These are phyloP conservation scores for Eimeria necatrix DNA, from an alignment of 169 alveolate genomes.

Conservation along the genomic window DNA sequence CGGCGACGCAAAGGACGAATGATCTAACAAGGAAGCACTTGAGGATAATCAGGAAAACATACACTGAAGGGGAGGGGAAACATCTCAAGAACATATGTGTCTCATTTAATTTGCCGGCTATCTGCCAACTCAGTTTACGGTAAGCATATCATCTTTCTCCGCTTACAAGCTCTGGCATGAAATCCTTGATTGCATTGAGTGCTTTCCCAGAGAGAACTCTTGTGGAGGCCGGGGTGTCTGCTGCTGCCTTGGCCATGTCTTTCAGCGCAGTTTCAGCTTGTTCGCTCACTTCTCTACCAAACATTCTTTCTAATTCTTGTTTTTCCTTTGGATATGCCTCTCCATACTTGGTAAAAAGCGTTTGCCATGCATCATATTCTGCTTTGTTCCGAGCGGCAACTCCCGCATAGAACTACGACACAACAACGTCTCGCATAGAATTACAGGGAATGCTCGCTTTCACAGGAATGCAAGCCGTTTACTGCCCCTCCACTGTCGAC, in stretches of 20 bases:
- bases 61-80: no score
- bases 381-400: constrained; percentile 81
- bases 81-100: no score
- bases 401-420: constrained; percentile 74
- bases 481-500: no score
- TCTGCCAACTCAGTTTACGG: no score
- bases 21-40: no score
- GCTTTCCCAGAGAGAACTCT: constrained; percentile 72
- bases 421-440: not conserved
- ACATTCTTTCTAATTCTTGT: constrained; percentile 81
- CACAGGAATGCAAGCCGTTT: no score
- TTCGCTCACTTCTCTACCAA: constrained; percentile 44
- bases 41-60: no score
- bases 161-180: constrained; percentile 86
- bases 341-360: constrained; percentile 82
- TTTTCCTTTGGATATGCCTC: constrained; percentile 82
- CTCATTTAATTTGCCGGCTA: no score
- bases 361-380: constrained; percentile 83
- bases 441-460: not conserved
- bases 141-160: not conserved
- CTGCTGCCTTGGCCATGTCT: constrained; percentile 67
- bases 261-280: constrained; percentile 35
- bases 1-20: no score
- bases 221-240: constrained; percentile 69
- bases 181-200: constrained; percentile 72